A percentile compares a stretch with the other conserved stretches of the same genome.
Evolutionary conservation across 2,329 filamentous ascomycete species (phyloP).

Genomic region (Zasmidium cellare): DNA sequence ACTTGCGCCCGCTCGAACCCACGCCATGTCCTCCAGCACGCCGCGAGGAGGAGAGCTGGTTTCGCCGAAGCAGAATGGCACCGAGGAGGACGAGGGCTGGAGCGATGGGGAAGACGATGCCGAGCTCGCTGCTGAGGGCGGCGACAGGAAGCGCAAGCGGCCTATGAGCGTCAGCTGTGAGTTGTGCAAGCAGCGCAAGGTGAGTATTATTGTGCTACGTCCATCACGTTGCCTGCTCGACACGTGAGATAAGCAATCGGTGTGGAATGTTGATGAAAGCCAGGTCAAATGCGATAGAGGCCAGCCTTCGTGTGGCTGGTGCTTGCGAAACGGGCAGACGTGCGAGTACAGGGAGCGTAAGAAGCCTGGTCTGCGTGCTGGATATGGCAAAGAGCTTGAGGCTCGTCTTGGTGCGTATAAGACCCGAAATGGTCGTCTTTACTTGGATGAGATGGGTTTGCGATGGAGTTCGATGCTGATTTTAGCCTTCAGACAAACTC

Average conservation of each 20-base stretch:
- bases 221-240: background rate
- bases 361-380: constrained; percentile 60
- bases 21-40: constrained; percentile 13
- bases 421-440: background rate
- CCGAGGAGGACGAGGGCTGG: constrained; percentile 38
- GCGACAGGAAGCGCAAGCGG: constrained; percentile 50
- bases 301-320: constrained; percentile 75
- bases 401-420: constrained; percentile 49
- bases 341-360: constrained; percentile 72
- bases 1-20: background rate
- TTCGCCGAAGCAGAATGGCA: constrained; percentile 20
- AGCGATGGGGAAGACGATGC: constrained; percentile 39
- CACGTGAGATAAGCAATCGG: background rate
- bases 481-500: constrained; percentile 42
- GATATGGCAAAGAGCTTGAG: constrained; percentile 63
- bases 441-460: background rate
- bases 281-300: constrained; percentile 69
- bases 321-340: constrained; percentile 63
- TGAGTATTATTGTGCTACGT: constrained; percentile 37
- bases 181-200: constrained; percentile 79
- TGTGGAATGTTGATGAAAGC: constrained; percentile 6
- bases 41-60: constrained; percentile 9
- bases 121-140: constrained; percentile 31
- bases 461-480: background rate
- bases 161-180: constrained; percentile 59